phyloP scores from a whole-genome alignment of 192 early-diverging fungal species.

The Lunasporangiospora selenospora region DNA sequence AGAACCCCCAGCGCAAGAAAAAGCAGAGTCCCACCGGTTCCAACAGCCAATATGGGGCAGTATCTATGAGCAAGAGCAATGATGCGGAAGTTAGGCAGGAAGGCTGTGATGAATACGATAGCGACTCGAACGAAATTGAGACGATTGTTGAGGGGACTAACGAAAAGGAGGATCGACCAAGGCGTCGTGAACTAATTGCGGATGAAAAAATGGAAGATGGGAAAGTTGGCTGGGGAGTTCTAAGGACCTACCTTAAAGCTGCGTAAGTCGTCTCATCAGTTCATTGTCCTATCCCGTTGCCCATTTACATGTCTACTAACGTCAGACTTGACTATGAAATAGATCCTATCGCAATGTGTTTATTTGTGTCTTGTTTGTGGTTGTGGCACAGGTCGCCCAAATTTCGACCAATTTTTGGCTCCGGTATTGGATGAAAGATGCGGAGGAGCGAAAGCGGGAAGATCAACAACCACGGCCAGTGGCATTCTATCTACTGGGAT shows the following conservation, averaged over 20 bases:
- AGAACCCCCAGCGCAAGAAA: constrained; percentile 29
- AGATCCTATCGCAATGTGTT: constrained; percentile 18
- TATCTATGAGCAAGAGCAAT: constrained; percentile 11
- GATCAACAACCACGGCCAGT: constrained; percentile 8
- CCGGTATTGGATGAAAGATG: constrained; percentile 23
- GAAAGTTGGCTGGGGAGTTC: constrained; percentile 76
- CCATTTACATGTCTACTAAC: background rate
- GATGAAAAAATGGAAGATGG: constrained; percentile 84
- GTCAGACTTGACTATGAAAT: background rate
- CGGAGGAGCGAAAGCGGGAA: constrained; percentile 3
- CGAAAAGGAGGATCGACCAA: background rate
- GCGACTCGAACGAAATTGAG: background rate
- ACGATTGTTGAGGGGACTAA: constrained; percentile 8
- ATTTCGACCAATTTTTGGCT: constrained; percentile 36
- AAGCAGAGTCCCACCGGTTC: constrained; percentile 2
- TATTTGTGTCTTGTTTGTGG: constrained; percentile 13
- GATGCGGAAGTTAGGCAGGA: background rate
- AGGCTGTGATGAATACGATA: constrained; percentile 9
- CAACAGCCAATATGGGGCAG: no score
- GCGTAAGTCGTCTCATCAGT: constrained; percentile 14
- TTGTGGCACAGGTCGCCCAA: constrained; percentile 11
- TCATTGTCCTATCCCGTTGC: background rate
- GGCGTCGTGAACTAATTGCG: constrained; percentile 59
- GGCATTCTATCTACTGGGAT: constrained; percentile 22
- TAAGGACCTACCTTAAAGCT: constrained; percentile 76